Conservation (phyloP, 139 green algal species). For the Raphidocelis subcapitata region DNA sequence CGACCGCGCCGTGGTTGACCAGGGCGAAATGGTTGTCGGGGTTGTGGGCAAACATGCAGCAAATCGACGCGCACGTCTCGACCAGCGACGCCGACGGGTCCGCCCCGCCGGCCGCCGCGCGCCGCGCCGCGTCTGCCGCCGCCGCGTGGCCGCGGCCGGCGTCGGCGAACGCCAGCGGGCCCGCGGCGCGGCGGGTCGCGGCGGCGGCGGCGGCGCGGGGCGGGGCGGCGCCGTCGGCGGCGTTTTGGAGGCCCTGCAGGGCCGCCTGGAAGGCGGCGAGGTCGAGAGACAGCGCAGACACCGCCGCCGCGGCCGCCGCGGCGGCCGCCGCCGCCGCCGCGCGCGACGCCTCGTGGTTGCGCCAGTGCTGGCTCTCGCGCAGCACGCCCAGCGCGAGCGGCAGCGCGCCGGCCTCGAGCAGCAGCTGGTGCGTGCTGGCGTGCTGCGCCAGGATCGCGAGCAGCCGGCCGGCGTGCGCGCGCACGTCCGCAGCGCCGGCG, state of each 20-base stretch:
- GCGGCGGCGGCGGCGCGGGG: neutral
- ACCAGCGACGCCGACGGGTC: neutral
- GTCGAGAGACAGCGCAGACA: neutral
- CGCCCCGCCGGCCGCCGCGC: neutral
- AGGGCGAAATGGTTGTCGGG: constrained; percentile 48
- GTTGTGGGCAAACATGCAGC: constrained; percentile 44
- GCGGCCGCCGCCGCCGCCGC: neutral
- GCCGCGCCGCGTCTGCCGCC: neutral
- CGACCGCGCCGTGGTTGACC: constrained; percentile 35
- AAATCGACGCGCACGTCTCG: constrained; percentile 35
- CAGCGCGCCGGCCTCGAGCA: constrained; percentile 4
- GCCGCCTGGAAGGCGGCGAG: neutral
- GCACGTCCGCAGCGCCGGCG: no score
- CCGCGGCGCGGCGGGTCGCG: constrained; percentile 1
- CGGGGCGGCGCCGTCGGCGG: neutral
- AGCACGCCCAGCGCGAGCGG: constrained; percentile 1
- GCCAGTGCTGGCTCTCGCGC: neutral
- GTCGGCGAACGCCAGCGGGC: neutral
- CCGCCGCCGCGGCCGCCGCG: neutral
- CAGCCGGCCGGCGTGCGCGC: constrained; percentile 8
- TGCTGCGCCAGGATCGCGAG: constrained; percentile 20
- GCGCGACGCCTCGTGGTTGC: neutral
- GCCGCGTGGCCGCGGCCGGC: no score
- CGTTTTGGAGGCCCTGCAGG: constrained; percentile 3
- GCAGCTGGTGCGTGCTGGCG: constrained; percentile 16